Evolutionary conservation across 345 rosid species (phyloP).

Genomic region (Eutrema japonicum): DNA sequence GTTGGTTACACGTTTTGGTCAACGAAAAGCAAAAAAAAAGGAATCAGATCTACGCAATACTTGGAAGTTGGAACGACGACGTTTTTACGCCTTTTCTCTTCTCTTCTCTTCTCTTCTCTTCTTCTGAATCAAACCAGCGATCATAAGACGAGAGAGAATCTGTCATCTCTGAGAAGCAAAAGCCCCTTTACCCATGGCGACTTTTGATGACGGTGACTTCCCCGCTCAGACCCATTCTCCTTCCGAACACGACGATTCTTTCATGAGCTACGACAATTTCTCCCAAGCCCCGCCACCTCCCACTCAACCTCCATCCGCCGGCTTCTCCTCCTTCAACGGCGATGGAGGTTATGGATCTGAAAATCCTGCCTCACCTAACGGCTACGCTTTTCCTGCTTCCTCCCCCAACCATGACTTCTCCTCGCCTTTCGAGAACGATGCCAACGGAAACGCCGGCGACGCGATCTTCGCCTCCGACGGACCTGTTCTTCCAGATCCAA

Average conservation of each 20-base stretch:
- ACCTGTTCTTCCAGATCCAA: constrained; percentile 61
- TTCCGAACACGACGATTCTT: constrained; percentile 40
- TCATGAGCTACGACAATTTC: constrained; percentile 45
- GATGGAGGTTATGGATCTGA: constrained; percentile 40
- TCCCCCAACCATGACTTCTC: constrained; percentile 50
- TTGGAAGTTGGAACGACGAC: background rate
- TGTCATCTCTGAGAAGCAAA: constrained; percentile 30
- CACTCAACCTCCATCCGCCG: constrained; percentile 32
- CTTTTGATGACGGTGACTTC: constrained; percentile 47
- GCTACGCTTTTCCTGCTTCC: constrained; percentile 50
- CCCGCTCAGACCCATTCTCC: constrained; percentile 44
- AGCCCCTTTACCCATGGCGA: constrained; percentile 36
- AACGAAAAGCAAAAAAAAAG: background rate
- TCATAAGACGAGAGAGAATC: constrained; percentile 26
- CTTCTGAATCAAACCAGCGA: constrained; percentile 26
- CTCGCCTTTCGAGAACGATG: constrained; percentile 50
- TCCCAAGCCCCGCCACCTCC: constrained; percentile 39
- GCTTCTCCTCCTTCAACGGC: constrained; percentile 34
- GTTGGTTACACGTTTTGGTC: constrained; percentile 45
- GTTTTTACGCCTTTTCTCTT: constrained; percentile 17
- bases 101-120: too few relatives aligned
- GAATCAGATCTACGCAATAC: constrained; percentile 32
- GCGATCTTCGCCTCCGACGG: constrained; percentile 55
- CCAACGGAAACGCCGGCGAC: constrained; percentile 44
- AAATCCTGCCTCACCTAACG: constrained; percentile 49